Base-by-base conservation (phyloP, 2,329 filamentous ascomycete species). In the Xylaria sp. region DNA sequence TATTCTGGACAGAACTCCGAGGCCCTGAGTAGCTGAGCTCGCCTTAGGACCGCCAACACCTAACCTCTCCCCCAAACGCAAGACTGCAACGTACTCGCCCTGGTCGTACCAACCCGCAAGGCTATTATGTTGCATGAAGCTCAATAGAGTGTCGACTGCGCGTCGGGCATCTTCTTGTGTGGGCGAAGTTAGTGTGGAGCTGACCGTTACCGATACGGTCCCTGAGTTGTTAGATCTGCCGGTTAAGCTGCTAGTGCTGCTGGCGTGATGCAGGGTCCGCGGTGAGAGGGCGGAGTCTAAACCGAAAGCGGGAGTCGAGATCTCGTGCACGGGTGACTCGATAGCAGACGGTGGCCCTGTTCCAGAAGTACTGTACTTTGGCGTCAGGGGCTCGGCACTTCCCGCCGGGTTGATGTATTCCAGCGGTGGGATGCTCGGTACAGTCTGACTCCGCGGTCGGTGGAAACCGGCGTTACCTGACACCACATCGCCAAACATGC, bases 51-150 rank as follows among this genome's bases (percentile, higher is more conserved):
- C 65, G 15, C 63, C 65, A 29, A 96, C 80, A 62, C 91, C 87
- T 29, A 97, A 82, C 76, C 94, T 96, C 75, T 96, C 90, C 74
- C 93, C 94, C 66, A 97, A 79, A 73, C 92, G 92, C 17, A 92
- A 83, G 48, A 97, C 87, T 3, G 87, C 86, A 66, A 91, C 76
- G 73, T 90, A 93, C 65, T 97, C 93, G 69, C 86, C 85, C 47
- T 92, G 85, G 71, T 95, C 91, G 15, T 91, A 86, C 31, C 92
- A 85, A 1, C 87, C 89, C 21, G 76, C 80, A 0, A 82, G 78
- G 11, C 88, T 7, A 7, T 48, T 86, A 62, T 88, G 87, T 69
- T 92, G 85, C 74, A 97, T 90, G 72, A 94, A 97, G 62, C 79
- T 89, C 74, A 96, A 85, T 19, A 97, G 86, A 2, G 93, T 88